These are phyloP conservation scores for Leccinum variicolor DNA, from an alignment of 768 basidiomycete species.

Conservation along the genomic window DNA sequence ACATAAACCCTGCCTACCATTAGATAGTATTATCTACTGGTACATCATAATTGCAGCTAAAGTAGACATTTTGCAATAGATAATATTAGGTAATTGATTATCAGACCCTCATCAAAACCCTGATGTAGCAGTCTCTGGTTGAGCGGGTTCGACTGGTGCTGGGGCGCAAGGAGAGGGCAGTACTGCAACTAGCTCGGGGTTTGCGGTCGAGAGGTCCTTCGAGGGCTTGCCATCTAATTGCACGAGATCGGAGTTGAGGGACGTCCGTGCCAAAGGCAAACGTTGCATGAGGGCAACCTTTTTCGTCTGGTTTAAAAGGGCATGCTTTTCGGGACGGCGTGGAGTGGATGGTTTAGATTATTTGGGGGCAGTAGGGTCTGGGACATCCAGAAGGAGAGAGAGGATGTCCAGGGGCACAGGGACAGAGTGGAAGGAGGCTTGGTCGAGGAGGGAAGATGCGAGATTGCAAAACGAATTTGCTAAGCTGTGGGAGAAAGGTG, in stretches of 20 bases:
- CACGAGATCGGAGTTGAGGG: conserved; percentile 49
- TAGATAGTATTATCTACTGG: no score
- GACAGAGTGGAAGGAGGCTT: conserved; percentile 52
- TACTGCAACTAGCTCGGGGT: conserved; percentile 75
- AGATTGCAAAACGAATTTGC: conserved; percentile 70
- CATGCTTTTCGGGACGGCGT: conserved; percentile 28
- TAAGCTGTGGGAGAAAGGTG: conserved; percentile 61
- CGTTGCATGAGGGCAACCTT: conserved; percentile 79
- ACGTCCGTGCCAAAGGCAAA: conserved; percentile 77
- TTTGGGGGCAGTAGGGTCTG: conserved; percentile 21
- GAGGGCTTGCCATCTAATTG: conserved; percentile 38
- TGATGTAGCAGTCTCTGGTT: conserved; percentile 6
- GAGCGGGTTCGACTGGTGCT: conserved; percentile 30
- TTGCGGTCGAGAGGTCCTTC: conserved; percentile 54
- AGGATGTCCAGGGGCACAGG: conserved; percentile 46
- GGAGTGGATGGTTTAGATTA: conserved; percentile 19
- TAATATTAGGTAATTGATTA: no score
- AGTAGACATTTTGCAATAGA: no score
- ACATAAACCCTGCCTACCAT: no score
- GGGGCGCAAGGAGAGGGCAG: conserved; percentile 54
- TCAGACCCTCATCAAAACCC: no score
- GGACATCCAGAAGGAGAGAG: conserved; percentile 36
- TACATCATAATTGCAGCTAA: no score
- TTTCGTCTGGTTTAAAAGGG: conserved; percentile 32
- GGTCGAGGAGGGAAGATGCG: conserved; percentile 68